phyloP scores from a whole-genome alignment of 108 stramenopile genomes.

The Seminavis robusta region DNA sequence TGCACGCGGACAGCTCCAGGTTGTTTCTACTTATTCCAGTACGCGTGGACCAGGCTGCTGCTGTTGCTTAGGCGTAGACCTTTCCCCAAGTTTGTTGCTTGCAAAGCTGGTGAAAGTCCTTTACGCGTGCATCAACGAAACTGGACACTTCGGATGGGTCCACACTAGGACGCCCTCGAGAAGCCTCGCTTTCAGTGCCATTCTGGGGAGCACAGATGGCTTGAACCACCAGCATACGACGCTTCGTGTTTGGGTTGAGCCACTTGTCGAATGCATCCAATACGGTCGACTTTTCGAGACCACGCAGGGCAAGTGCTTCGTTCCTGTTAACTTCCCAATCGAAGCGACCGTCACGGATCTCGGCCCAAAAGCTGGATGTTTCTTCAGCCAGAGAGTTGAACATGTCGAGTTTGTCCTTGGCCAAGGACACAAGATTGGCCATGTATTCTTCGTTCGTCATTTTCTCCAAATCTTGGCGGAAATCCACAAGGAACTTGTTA shows the following conservation, averaged over 20 bases:
- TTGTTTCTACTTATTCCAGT: too few relatives aligned
- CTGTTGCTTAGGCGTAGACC: too few relatives aligned
- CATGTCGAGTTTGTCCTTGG: constrained; percentile 76
- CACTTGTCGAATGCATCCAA: constrained; percentile 70
- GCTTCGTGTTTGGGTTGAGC: constrained; percentile 48
- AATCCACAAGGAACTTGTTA: constrained; percentile 65
- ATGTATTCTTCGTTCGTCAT: constrained; percentile 59
- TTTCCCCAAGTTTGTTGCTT: constrained; percentile 44
- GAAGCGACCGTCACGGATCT: constrained; percentile 65
- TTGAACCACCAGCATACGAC: constrained; percentile 39
- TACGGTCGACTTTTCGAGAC: constrained; percentile 54
- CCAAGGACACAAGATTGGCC: constrained; percentile 66
- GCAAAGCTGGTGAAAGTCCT: constrained; percentile 47
- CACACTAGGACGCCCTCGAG: constrained; percentile 46
- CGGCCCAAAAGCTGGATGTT: constrained; percentile 40
- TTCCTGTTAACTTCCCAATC: constrained; percentile 61
- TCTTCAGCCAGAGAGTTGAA: constrained; percentile 77
- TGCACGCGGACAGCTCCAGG: too few relatives aligned
- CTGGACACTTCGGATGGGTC: constrained; percentile 22
- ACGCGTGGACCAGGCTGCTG: too few relatives aligned
- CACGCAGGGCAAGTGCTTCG: constrained; percentile 56
- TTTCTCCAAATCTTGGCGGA: constrained; percentile 35
- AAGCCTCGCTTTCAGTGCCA: constrained; percentile 48
- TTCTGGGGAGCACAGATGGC: too few relatives aligned
- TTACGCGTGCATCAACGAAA: constrained; percentile 39